These are phyloP conservation scores for Giardia muris DNA, from an alignment of 208 protist species.

Conservation along the genomic window DNA sequence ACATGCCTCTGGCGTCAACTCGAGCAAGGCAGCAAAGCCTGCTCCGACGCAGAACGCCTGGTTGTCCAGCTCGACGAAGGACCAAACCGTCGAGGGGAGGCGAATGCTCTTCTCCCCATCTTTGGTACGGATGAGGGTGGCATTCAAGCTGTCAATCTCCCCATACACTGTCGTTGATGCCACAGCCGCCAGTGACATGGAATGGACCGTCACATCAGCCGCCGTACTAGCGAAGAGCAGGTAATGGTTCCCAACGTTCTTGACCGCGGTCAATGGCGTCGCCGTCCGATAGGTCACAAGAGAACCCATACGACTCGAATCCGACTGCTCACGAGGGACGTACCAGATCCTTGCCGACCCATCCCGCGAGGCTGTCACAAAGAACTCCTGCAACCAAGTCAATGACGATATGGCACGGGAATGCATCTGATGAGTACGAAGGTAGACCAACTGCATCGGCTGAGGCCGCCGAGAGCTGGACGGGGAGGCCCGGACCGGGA, in stretches of 20 bases:
- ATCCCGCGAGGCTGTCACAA: not conserved
- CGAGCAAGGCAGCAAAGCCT: not conserved
- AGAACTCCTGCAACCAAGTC: not conserved
- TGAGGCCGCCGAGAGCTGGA: not conserved
- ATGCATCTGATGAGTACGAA: not conserved
- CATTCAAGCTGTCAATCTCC: not conserved
- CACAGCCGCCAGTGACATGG: not conserved
- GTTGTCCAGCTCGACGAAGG: not conserved
- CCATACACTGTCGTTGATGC: not conserved
- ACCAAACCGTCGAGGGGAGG: not conserved
- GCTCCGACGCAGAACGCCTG: not conserved
- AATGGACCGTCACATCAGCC: not conserved
- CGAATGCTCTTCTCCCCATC: not conserved
- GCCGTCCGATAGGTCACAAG: conserved; percentile 1
- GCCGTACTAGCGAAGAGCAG: not conserved
- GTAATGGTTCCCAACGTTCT: not conserved
- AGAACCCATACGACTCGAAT: not conserved
- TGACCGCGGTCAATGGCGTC: not conserved
- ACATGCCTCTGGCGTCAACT: not conserved
- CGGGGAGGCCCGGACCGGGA: not conserved
- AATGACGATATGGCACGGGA: not conserved
- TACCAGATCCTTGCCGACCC: not conserved
- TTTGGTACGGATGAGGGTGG: not conserved
- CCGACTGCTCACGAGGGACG: not conserved
- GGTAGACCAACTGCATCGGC: not conserved